Conservation (phyloP, 768 basidiomycete species). For the Fomitopsis serialis region DNA sequence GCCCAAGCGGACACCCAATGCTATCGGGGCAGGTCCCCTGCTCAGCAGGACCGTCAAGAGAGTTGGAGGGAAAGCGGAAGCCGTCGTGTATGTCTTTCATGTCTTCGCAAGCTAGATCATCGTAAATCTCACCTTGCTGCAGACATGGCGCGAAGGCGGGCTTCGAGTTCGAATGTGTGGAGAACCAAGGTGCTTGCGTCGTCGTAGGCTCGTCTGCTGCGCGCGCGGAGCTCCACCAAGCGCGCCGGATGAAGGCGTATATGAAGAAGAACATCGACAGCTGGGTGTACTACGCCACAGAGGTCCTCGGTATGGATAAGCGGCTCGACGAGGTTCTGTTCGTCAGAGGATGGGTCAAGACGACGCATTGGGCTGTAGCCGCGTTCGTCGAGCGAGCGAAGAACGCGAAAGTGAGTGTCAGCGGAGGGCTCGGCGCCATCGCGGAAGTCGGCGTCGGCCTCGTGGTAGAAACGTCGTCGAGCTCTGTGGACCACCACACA, state of each 20-base stretch:
- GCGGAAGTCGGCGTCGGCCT: not conserved
- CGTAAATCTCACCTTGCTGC: not conserved
- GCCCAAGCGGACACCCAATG: not conserved
- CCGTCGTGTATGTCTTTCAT: not conserved
- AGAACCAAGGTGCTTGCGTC: constrained; percentile 5
- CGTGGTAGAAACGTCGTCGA: not conserved
- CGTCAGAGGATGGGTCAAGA: constrained; percentile 9
- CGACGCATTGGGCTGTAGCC: constrained; percentile 7
- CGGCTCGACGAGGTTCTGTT: constrained; percentile 2
- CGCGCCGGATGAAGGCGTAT: not conserved
- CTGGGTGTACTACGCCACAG: not conserved
- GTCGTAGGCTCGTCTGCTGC: not conserved
- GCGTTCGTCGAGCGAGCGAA: constrained; percentile 2
- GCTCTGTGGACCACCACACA: not conserved
- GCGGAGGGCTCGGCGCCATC: not conserved
- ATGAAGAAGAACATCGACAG: not conserved
- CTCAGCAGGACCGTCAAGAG: constrained; percentile 2
- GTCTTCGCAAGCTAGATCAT: not conserved
- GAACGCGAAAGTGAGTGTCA: not conserved
- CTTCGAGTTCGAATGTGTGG: not conserved
- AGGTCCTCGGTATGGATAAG: not conserved
- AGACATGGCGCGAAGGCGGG: not conserved
- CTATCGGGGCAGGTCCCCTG: not conserved
- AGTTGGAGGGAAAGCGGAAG: not conserved
- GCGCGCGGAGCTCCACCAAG: not conserved